Conservation (phyloP, 768 basidiomycete species). For the Mycena indigotica region DNA sequence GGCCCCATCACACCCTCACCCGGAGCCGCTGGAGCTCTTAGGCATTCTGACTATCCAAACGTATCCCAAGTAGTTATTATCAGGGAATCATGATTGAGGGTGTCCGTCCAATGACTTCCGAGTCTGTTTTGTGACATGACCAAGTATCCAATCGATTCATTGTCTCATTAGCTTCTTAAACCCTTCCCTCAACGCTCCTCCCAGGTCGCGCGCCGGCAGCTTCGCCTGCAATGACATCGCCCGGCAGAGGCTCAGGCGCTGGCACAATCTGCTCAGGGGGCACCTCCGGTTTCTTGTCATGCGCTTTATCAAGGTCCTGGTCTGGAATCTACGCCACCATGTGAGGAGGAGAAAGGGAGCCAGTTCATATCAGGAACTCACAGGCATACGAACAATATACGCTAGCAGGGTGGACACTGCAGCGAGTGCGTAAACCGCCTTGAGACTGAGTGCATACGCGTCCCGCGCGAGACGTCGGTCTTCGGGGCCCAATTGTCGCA, state of each 20-base stretch:
- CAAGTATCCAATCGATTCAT: too few species aligned
- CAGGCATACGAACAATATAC: slow-evolving; percentile 53
- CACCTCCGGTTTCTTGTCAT: background rate
- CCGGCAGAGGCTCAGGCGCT: background rate
- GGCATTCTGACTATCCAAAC: too few species aligned
- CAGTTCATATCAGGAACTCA: slow-evolving; percentile 29
- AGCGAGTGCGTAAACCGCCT: slow-evolving; percentile 56
- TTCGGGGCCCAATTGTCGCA: slow-evolving; percentile 46
- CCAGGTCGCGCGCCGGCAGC: background rate
- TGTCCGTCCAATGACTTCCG: too few species aligned
- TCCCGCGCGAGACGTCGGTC: slow-evolving; percentile 54
- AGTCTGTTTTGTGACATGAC: too few species aligned
- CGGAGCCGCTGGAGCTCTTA: too few species aligned
- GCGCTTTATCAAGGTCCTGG: slow-evolving; percentile 8
- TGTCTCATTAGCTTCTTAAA: too few species aligned
- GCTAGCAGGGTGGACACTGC: slow-evolving; percentile 51
- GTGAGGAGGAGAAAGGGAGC: background rate
- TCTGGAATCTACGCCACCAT: slow-evolving; percentile 25
- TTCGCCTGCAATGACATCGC: background rate
- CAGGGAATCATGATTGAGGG: too few species aligned
- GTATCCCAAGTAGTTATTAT: too few species aligned
- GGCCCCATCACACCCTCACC: too few species aligned
- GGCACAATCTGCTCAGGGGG: background rate
- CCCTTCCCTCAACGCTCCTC: background rate
- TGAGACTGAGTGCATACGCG: slow-evolving; percentile 54